Percentiles rank a stretch among this genome's conserved stretches.
phyloP scores from a whole-genome alignment of 768 basidiomycete genomes.

The Boletus bicolor region DNA sequence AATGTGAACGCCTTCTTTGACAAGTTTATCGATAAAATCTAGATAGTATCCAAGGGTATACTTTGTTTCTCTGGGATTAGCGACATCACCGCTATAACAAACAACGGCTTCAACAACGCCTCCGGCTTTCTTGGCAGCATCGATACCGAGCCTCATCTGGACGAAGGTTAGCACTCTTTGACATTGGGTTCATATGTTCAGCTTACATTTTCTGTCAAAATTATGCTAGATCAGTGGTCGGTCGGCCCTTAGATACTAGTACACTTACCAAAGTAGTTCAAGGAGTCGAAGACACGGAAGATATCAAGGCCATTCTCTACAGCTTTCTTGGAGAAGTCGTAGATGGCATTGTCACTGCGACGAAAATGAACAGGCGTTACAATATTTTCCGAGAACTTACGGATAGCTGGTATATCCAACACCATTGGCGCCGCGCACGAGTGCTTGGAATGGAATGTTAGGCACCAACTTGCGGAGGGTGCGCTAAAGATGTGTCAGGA shows the following conservation, averaged over 20 bases:
- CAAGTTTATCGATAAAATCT: conserved; percentile 90
- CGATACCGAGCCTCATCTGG: conserved; percentile 96
- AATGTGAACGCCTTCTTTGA: conserved; percentile 93
- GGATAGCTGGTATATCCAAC: conserved; percentile 99
- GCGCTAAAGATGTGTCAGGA: conserved; percentile 47
- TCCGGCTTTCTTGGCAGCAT: conserved; percentile 99
- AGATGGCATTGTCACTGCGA: conserved; percentile 91
- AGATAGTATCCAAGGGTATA: conserved; percentile 98
- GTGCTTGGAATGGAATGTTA: conserved; percentile 97
- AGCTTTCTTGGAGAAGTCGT: conserved; percentile 99
- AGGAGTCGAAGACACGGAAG: conserved; percentile 98
- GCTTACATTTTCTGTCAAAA: conserved; percentile 63
- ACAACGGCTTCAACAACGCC: conserved; percentile 97
- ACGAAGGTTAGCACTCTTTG: conserved; percentile 15
- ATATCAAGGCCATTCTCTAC: conserved; percentile 99
- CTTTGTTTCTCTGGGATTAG: conserved; percentile 91
- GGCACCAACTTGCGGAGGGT: conserved; percentile 93
- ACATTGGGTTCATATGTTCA: neutral
- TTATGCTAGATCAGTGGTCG: conserved; percentile 1
- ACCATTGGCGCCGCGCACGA: conserved; percentile 98
- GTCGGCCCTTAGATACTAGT: neutral
- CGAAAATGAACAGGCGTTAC: conserved; percentile 5
- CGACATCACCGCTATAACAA: conserved; percentile 98
- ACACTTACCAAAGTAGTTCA: conserved; percentile 92
- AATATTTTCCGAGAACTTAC: conserved; percentile 41